These are phyloP conservation scores for Clarireedia monteithiana DNA, from an alignment of 2,329 filamentous ascomycete genomes.

Conservation along the genomic window DNA sequence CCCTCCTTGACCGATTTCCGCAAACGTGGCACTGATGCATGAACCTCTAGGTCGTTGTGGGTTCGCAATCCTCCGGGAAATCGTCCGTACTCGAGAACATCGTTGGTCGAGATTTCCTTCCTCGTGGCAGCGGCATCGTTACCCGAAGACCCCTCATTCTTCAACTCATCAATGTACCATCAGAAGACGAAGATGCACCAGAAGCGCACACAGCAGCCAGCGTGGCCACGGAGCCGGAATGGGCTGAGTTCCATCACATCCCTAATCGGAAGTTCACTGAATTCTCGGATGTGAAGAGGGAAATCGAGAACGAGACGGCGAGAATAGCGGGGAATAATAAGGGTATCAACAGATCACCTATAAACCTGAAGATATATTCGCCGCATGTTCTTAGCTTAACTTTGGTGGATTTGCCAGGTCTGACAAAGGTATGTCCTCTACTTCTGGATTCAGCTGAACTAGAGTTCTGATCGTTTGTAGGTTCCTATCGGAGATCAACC, in stretches of 20 bases:
- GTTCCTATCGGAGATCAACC: constrained; percentile 97
- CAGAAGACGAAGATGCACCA: constrained; percentile 53
- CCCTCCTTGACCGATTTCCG: constrained; percentile 13
- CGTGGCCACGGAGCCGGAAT: constrained; percentile 59
- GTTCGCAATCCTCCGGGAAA: constrained; percentile 96
- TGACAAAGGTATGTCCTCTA: constrained; percentile 69
- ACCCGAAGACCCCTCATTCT: constrained; percentile 90
- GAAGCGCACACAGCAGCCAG: constrained; percentile 72
- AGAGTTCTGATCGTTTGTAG: constrained; percentile 33
- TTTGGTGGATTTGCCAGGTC: constrained; percentile 86
- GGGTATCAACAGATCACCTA: constrained; percentile 93
- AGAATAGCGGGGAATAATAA: constrained; percentile 96
- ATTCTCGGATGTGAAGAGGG: constrained; percentile 86
- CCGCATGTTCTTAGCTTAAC: constrained; percentile 95
- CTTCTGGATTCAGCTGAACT: not conserved
- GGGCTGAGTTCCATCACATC: constrained; percentile 96
- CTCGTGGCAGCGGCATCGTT: constrained; percentile 92
- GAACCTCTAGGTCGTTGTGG: constrained; percentile 75
- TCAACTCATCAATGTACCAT: constrained; percentile 93
- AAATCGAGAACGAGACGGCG: constrained; percentile 95
- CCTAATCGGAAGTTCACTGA: constrained; percentile 84
- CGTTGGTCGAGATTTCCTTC: constrained; percentile 93
- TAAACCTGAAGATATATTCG: constrained; percentile 98
- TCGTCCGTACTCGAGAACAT: constrained; percentile 98
- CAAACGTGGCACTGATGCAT: constrained; percentile 15